Evolutionary conservation across 108 stramenopile species (phyloP), one percentile per base, ranked within the genome.

Genomic region (Skeletonema menzelii): DNA sequence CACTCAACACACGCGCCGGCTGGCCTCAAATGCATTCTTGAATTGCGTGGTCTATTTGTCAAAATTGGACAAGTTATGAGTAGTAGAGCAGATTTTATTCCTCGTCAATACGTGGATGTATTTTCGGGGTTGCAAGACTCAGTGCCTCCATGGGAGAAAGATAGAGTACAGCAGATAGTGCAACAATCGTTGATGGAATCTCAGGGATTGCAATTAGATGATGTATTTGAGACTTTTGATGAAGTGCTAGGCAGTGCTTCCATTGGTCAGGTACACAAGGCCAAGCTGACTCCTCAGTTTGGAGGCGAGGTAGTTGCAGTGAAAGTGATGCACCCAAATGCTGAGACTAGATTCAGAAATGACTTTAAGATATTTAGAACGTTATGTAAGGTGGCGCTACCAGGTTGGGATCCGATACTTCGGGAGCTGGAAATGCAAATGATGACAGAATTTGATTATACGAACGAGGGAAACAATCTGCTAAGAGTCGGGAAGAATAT

Each of bases 381-480:
- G 63, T 68, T 91, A n/a, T 88, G 88, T 46, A 80, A 68, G 37
- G 77, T 88, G 8, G 90, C 86, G 12, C 63, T 91, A 30, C 86
- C 86, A 40, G 86, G 86, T 28, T 91, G 90, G 90, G 76, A 78
- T 67, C 85, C 86, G 12, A 85, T 91, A 35, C 61, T 91, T 28
- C 76, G 83, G 47, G 86, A 88, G 47, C 53, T 85, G 10, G 87
- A 89, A 69, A 61, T 76, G 32, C 87, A 87, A 67, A 79, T 88
- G 57, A 88, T 86, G 87, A 82, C 79, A 19, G 91, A 92, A 65
- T 88, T 92, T 59, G 88, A 92, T 63, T 92, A 92, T 59, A 65
- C 28, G 1, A 69, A 84, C 15, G 91, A 92, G 68, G 88, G 87
- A 22, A 44, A 59, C 0, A 82, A 76, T 35, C 62, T 89, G n/a